Percentiles rank a stretch among this genome's conserved stretches.
Conservation (phyloP, 2,329 filamentous ascomycete species). For the Fusarium veterinarium region DNA sequence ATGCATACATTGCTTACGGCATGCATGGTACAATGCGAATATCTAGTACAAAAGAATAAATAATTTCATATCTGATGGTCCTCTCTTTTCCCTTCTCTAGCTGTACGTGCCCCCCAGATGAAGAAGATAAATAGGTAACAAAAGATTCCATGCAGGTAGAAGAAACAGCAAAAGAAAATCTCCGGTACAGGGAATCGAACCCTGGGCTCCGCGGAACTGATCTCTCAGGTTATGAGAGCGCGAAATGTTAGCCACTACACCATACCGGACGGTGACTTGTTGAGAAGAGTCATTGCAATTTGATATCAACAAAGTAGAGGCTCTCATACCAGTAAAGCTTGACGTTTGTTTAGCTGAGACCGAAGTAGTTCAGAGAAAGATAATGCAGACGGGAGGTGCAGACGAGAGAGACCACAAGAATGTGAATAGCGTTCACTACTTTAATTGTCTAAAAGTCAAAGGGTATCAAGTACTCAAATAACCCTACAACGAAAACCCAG, state of each 20-base stretch:
- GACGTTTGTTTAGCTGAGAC: not conserved
- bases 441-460: slow-evolving; percentile 41
- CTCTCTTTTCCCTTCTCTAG: not conserved
- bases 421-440: slow-evolving; percentile 28
- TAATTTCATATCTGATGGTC: not conserved
- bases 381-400: too few relatives aligned
- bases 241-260: slow-evolving; percentile 51
- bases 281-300: not conserved
- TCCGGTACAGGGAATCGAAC: slow-evolving; percentile 47
- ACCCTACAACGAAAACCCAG: slow-evolving; percentile 37
- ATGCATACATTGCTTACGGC: not conserved
- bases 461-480: slow-evolving; percentile 52
- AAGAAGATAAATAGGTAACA: not conserved
- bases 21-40: not conserved
- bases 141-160: not conserved
- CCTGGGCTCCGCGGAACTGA: slow-evolving; percentile 42
- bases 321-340: not conserved
- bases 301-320: accelerated
- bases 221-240: slow-evolving; percentile 47
- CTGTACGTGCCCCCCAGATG: not conserved
- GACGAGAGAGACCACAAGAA: slow-evolving; percentile 1
- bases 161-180: slow-evolving; percentile 8
- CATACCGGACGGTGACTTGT: slow-evolving; percentile 42
- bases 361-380: not conserved
- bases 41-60: not conserved